These are phyloP conservation scores for Verruconis gallopava DNA, from an alignment of 2,329 filamentous ascomycete genomes.

Conservation along the genomic window DNA sequence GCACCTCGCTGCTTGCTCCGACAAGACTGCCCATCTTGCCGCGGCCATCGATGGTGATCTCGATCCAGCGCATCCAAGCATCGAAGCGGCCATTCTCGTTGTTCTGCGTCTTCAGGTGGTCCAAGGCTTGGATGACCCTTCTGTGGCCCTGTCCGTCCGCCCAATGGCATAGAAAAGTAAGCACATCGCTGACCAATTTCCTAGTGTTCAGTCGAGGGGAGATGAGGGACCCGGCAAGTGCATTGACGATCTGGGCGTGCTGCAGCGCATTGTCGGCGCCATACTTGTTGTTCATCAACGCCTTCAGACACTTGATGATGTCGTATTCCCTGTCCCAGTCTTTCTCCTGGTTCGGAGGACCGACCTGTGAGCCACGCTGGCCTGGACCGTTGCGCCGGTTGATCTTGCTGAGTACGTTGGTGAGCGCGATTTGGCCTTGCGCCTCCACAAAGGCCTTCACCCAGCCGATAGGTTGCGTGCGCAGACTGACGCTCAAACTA, in stretches of 20 bases:
- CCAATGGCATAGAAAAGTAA: constrained; percentile 96
- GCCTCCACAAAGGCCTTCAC: constrained; percentile 94
- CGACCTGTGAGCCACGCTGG: constrained; percentile 63
- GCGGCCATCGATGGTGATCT: constrained; percentile 90
- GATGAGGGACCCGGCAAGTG: constrained; percentile 73
- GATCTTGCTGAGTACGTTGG: constrained; percentile 84
- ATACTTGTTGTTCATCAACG: constrained; percentile 98
- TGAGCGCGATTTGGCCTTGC: constrained; percentile 90
- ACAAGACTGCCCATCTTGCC: constrained; percentile 98
- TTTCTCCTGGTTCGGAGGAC: constrained; percentile 50
- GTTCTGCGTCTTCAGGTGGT: constrained; percentile 75
- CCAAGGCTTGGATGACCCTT: constrained; percentile 87
- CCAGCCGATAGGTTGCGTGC: constrained; percentile 95
- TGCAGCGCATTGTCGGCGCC: constrained; percentile 88
- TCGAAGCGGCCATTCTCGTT: constrained; percentile 94
- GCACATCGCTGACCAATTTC: constrained; percentile 88
- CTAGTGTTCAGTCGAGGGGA: constrained; percentile 82
- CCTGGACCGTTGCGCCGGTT: constrained; percentile 58
- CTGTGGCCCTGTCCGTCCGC: constrained; percentile 75
- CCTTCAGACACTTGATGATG: constrained; percentile 94
- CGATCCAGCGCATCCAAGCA: constrained; percentile 96
- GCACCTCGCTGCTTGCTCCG: constrained; percentile 88
- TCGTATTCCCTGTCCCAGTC: constrained; percentile 89
- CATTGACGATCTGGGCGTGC: constrained; percentile 81
- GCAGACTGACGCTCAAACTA: constrained; percentile 83